Evolutionary conservation across 768 basidiomycete genomes (phyloP), one percentile per base, ranked within the genome.

Genomic region (Pulveroboletus sp.): DNA sequence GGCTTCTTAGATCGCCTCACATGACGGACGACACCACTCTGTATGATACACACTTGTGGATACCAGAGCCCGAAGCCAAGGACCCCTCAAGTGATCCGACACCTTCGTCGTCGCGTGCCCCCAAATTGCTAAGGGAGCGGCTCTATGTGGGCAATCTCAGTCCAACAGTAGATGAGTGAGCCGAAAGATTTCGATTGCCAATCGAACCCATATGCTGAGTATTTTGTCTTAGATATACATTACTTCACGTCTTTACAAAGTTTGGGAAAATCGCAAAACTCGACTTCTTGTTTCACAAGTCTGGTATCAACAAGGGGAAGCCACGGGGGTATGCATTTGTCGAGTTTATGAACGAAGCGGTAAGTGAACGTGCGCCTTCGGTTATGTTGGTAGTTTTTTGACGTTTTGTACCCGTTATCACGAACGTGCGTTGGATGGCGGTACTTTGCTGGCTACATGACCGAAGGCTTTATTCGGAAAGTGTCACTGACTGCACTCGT

Each of bases 301-400:
- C 87, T 0, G 97, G 95, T 0, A 77, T 83, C 12, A 69, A 85
- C 61, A 94, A 86, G 64, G 97, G 97, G 16, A 97, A 90, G 65
- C 94, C 97, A 1, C 76, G 94, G 12, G 95, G 97, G 6, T 98
- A 95, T 67, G 94, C 94, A 0, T 99, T 98, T 58, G 70, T 99
- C 29, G 91, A 97, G 70, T 97, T 84, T 60, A 75, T 75, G 25
- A 78, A 78, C 37, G 76, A 84, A 70, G 81, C 84, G 70, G 95
- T 98, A 70, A 75, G 90, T 84, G 43, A 19, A 21, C 21, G 53
- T 27, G 9, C 41, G 40, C 57, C 52, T 49, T 59, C 46, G 60
- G 57, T 58, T 46, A 34, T 60, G 54, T 49, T 41, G 33, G 39
- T 36, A 17, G 8, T 21, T 33, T 48, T 63, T 66, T 66, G 60